phyloP scores from a whole-genome alignment of 108 stramenopile species.

The Schizochytrium sp. region DNA sequence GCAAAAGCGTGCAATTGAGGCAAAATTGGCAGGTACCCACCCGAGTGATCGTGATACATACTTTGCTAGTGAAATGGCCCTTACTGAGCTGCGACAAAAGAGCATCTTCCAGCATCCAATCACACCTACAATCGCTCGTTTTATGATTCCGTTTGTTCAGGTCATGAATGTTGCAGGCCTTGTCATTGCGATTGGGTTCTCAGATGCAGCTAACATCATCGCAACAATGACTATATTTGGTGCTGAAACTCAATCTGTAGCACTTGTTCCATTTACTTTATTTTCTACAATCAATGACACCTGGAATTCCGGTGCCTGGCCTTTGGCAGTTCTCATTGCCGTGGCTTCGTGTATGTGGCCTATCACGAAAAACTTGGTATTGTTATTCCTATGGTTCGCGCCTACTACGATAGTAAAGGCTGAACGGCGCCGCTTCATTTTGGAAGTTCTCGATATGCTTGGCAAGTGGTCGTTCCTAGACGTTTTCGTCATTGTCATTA shows the following conservation, averaged over 20 bases:
- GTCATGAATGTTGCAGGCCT: conserved; percentile 33
- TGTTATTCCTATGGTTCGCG: conserved; percentile 13
- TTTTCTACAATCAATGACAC: conserved; percentile 37
- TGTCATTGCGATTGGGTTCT: conserved; percentile 46
- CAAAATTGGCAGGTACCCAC: background rate
- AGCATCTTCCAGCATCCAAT: conserved; percentile 51
- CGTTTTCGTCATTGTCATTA: conserved; percentile 53
- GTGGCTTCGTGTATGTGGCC: conserved; percentile 60
- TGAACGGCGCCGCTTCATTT: background rate
- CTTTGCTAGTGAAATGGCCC: conserved; percentile 21
- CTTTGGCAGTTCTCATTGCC: background rate
- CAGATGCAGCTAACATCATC: conserved; percentile 47
- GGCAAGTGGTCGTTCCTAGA: conserved; percentile 60
- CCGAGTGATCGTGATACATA: background rate
- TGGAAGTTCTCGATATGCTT: conserved; percentile 47
- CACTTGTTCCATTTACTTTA: conserved; percentile 36
- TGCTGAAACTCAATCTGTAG: background rate
- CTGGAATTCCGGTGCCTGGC: conserved; percentile 44
- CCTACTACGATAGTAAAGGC: background rate
- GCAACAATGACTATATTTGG: conserved; percentile 1
- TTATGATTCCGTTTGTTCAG: background rate
- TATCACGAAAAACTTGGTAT: background rate
- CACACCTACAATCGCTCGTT: conserved; percentile 15
- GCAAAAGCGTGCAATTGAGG: background rate
- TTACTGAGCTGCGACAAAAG: background rate